phyloP scores from a whole-genome alignment of 108 stramenopile genomes.

The Nannochloropsis granulata region DNA sequence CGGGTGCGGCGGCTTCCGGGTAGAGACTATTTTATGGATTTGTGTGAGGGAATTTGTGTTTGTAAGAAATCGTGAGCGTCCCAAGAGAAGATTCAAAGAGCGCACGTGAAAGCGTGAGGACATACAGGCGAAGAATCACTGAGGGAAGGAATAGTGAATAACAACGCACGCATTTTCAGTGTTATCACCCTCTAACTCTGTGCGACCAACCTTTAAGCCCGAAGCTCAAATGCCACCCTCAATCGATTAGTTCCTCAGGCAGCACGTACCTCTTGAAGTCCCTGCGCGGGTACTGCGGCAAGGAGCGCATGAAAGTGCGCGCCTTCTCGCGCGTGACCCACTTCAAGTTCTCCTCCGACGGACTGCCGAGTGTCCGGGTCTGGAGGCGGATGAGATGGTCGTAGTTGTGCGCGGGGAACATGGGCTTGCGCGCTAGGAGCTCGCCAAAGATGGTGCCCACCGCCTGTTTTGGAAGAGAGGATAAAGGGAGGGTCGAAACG shows the following conservation, averaged over 20 bases:
- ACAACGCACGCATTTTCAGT: too few species aligned
- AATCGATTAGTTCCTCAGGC: too few species aligned
- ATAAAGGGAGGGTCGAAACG: neutral
- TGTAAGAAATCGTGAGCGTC: too few species aligned
- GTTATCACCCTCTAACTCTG: too few species aligned
- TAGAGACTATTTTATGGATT: constrained; percentile 22
- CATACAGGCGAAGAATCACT: too few species aligned
- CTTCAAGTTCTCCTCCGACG: constrained; percentile 67
- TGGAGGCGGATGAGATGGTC: constrained; percentile 69
- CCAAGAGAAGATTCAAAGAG: too few species aligned
- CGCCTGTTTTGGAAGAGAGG: neutral
- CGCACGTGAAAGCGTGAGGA: too few species aligned
- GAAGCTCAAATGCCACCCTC: too few species aligned
- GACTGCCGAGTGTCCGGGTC: constrained; percentile 51
- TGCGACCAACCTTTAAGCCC: too few species aligned
- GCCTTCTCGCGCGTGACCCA: constrained; percentile 32
- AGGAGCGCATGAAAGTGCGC: neutral
- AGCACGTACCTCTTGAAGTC: neutral
- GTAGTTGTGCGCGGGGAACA: constrained; percentile 97
- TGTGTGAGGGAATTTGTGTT: neutral
- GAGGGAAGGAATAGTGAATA: too few species aligned
- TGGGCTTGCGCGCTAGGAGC: constrained; percentile 73
- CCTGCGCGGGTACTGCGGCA: neutral
- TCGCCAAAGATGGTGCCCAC: constrained; percentile 99
- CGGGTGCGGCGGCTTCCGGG: constrained; percentile 19